Evolutionary conservation across 129 eudicot genomes (phyloP).

Genomic region (Silybum marianum): DNA sequence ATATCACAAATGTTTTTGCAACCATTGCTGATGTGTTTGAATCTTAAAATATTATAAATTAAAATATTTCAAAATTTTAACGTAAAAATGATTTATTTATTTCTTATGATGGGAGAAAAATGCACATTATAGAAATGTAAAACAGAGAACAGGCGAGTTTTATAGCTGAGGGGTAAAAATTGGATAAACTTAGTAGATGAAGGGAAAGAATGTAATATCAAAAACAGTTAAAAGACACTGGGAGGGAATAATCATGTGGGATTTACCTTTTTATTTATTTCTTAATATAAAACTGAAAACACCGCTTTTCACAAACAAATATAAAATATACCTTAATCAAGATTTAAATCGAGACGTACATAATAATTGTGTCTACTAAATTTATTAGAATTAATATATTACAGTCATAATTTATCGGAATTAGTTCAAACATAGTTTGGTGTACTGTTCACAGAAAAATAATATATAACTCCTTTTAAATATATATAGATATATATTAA

Average conservation of each 20-base stretch:
- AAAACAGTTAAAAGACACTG: constrained; percentile 24
- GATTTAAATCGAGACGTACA: no score
- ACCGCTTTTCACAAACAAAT: background rate
- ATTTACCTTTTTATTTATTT: constrained; percentile 19
- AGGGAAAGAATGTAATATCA: constrained; percentile 22
- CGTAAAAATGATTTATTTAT: background rate
- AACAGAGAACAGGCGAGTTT: background rate
- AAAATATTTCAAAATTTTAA: background rate
- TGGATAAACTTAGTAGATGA: background rate
- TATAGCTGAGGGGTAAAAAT: constrained; percentile 17
- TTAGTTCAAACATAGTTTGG: no score
- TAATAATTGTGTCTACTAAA: no score
- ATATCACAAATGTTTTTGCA: background rate
- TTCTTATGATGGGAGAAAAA: background rate
- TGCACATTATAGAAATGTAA: background rate
- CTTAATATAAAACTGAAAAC: constrained; percentile 1
- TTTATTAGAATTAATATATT: no score
- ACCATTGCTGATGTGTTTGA: background rate
- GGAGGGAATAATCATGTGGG: constrained; percentile 28
- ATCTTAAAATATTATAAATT: background rate
- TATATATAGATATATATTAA: no score
- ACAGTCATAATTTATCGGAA: no score
- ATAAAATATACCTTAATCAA: no score
- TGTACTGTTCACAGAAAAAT: no score
- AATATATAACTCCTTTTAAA: no score